Evolutionary conservation across 2,329 filamentous ascomycete species (phyloP).

Genomic region (Incumbomyces lentus): DNA sequence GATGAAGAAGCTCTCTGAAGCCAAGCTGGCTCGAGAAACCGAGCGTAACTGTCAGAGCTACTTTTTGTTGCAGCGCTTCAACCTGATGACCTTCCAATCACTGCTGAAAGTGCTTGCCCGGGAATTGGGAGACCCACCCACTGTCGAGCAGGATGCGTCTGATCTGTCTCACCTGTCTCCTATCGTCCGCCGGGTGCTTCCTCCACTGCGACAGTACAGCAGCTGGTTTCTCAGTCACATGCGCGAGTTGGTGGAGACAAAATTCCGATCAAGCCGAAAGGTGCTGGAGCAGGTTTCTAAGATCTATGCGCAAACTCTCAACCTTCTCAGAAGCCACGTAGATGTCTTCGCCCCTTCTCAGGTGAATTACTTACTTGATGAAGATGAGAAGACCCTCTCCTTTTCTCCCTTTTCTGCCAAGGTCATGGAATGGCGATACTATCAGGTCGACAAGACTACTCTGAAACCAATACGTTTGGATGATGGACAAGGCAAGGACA

Average conservation of each 20-base stretch:
- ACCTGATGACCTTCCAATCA: conserved; percentile 63
- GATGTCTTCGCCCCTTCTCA: conserved; percentile 45
- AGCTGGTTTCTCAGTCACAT: conserved; percentile 54
- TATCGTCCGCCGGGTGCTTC: conserved; percentile 51
- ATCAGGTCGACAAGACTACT: conserved; percentile 30
- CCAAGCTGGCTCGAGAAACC: conserved; percentile 32
- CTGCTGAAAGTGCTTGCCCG: conserved; percentile 60
- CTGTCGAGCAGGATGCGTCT: conserved; percentile 35
- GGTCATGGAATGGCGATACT: conserved; percentile 43
- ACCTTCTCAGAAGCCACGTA: conserved; percentile 36
- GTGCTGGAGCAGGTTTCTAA: conserved; percentile 2
- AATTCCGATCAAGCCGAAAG: conserved; percentile 21
- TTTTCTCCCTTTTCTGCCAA: conserved; percentile 51
- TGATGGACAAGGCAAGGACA: conserved; percentile 1
- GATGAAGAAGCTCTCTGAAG: conserved; percentile 24
- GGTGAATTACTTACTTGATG: conserved; percentile 55
- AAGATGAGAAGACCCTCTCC: conserved; percentile 56
- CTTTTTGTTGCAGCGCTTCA: conserved; percentile 63
- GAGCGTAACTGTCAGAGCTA: conserved; percentile 25
- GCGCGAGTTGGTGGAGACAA: conserved; percentile 43
- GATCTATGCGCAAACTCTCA: conserved; percentile 17
- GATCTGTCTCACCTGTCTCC: conserved; percentile 22
- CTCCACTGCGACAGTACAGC: conserved; percentile 56
- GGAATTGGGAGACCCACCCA: conserved; percentile 53
- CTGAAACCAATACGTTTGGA: conserved; percentile 35